Conservation (phyloP, 768 basidiomycete species). For the Tubosaeta brunneosetosa region DNA sequence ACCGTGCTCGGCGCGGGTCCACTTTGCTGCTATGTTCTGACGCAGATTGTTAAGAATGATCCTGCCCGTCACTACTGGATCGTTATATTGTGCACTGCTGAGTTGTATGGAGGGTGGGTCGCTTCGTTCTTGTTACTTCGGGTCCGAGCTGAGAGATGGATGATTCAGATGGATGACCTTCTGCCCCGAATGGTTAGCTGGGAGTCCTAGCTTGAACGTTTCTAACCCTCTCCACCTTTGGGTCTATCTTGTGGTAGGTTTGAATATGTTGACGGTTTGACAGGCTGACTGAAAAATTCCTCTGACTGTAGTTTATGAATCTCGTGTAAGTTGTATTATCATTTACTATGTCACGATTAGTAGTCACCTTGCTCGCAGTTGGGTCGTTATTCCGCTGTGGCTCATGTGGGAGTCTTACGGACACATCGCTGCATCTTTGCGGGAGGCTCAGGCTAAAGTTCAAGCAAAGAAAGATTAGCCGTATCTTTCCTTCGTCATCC, state of each 20-base stretch:
- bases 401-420: conserved; percentile 77
- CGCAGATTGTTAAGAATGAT: conserved; percentile 59
- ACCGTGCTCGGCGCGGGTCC: conserved; percentile 75
- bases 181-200: conserved; percentile 80
- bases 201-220: conserved; percentile 65
- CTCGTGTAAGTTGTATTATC: conserved; percentile 49
- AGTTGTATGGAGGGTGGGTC: conserved; percentile 72
- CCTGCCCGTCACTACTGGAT: conserved; percentile 65
- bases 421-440: conserved; percentile 60
- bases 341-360: not conserved
- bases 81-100: conserved; percentile 67
- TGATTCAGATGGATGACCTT: conserved; percentile 76
- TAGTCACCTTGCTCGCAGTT: conserved; percentile 40
- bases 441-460: conserved; percentile 30
- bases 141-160: not conserved
- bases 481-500: not conserved
- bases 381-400: conserved; percentile 73
- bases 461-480: conserved; percentile 36
- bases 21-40: conserved; percentile 66
- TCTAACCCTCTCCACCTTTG: conserved; percentile 69
- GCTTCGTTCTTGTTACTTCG: not conserved
- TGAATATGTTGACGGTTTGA: not conserved
- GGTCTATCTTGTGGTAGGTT: conserved; percentile 76
- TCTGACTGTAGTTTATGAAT: conserved; percentile 65
- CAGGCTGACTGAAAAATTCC: not conserved